A percentile compares a stretch with the other conserved stretches of the same genome.
These are phyloP conservation scores for Colletotrichum paranaense DNA, from an alignment of 2,329 filamentous ascomycete species.

Conservation along the genomic window DNA sequence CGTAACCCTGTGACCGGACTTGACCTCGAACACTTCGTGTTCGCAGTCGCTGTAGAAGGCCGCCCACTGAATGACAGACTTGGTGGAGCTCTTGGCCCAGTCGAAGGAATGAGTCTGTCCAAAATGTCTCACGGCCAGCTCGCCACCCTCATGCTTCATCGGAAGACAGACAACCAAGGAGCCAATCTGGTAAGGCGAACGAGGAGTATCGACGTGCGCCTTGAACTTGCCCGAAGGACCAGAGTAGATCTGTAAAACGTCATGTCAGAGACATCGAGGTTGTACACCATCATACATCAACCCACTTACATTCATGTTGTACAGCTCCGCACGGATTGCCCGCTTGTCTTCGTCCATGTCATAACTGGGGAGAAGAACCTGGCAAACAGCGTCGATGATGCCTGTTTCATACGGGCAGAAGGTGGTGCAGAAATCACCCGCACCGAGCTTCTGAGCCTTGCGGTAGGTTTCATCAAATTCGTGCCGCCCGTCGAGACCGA, in stretches of 20 bases:
- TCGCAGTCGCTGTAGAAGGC: conserved; percentile 66
- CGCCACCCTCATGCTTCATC: conserved; percentile 50
- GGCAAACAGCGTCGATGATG: conserved; percentile 62
- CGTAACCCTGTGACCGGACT: conserved; percentile 63
- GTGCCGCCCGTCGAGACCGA: conserved; percentile 57
- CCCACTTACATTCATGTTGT: conserved; percentile 63
- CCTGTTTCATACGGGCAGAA: conserved; percentile 64
- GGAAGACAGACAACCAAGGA: conserved; percentile 65
- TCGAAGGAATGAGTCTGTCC: conserved; percentile 50
- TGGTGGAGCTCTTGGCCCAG: conserved; percentile 44
- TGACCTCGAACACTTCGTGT: conserved; percentile 63
- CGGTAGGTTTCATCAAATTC: conserved; percentile 64
- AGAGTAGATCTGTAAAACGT: conserved; percentile 56
- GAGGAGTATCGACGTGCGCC: conserved; percentile 65
- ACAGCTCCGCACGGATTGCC: conserved; percentile 62
- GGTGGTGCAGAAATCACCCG: conserved; percentile 54
- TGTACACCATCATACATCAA: not conserved
- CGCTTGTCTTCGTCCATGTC: conserved; percentile 38
- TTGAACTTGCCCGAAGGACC: conserved; percentile 62
- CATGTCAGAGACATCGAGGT: no score
- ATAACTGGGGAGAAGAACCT: conserved; percentile 52
- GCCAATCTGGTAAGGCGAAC: conserved; percentile 59
- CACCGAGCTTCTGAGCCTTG: conserved; percentile 64
- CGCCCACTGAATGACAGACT: conserved; percentile 52
- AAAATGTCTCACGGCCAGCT: conserved; percentile 54